Conservation (phyloP, 2,329 filamentous ascomycete genomes). For the Raffaelea albimanens region DNA sequence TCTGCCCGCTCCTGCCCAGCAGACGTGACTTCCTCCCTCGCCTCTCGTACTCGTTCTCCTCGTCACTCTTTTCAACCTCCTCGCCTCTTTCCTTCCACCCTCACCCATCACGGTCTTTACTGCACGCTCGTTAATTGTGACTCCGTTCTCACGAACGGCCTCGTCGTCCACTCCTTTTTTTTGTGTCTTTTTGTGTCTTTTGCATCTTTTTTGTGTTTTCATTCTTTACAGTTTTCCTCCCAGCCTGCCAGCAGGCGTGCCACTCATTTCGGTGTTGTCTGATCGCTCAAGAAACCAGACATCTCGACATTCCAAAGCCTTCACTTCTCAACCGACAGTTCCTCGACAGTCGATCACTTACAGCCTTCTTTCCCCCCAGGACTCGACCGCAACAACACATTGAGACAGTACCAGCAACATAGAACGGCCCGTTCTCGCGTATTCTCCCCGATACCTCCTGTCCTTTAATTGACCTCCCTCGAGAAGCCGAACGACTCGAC, state of each 20-base stretch:
- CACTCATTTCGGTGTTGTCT: slow-evolving; percentile 35
- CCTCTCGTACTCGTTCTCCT: slow-evolving; percentile 1
- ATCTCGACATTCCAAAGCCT: no score
- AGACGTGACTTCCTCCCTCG: slow-evolving; percentile 5
- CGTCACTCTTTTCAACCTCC: slow-evolving; percentile 2
- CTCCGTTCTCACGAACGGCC: background rate
- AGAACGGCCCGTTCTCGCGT: no score
- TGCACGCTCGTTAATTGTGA: background rate
- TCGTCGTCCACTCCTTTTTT: slow-evolving; percentile 12
- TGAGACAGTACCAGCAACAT: no score
- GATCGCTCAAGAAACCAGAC: no score
- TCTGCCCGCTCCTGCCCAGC: slow-evolving; percentile 5
- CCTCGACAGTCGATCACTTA: no score
- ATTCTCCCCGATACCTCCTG: no score
- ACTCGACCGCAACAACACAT: no score
- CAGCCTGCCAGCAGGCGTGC: slow-evolving; percentile 48
- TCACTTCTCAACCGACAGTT: no score
- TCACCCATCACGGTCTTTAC: background rate
- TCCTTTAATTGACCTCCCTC: no score
- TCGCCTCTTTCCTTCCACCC: slow-evolving; percentile 7
- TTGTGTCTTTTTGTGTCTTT: background rate
- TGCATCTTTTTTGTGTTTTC: background rate
- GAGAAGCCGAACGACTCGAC: no score
- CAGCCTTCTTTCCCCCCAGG: no score
- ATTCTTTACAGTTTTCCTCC: slow-evolving; percentile 13